Evolutionary conservation across 2,329 filamentous ascomycete species (phyloP), one percentile per base, ranked within the genome.

Genomic region (Xylariales sp.): DNA sequence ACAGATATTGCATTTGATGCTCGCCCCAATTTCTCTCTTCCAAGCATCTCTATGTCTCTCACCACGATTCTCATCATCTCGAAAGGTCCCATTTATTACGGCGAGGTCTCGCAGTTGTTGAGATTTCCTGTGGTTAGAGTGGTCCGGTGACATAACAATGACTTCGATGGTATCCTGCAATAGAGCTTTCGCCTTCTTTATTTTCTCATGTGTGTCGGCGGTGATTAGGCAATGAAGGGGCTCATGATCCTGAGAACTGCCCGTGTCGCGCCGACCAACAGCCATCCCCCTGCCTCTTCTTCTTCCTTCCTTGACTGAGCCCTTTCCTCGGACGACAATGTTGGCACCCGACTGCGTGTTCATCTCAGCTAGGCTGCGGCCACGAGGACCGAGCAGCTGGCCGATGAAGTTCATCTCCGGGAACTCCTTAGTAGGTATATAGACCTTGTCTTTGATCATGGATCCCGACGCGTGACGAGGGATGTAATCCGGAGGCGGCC

Each of bases 321-420:
- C 92, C 83, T 92, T 93, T 91, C 92, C 78, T 1, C 91, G 90
- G 77, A 94, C 93, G 71, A 90, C 91, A 81, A 94, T 93, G 79
- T 92, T 93, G 74, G 91, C 91, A 70, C 87, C 87, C 55, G 91
- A 93, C 80, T 93, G 87, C 72, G 87, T 87, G 78, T 93, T 90
- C 91, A 94, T 93, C 79, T 91, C 92, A 80, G 93, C 92, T 76
- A 94, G 83, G 71, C 91, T 94, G 78, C 92, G 93, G 78, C 91
- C 92, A 87, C 92, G 90, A 79, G 91, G 91, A 79, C 92, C 91
- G 84, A 94, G 93, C 77, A 94, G 89, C 83, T 94, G 89, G 80
- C 91, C 91, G 86, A 94, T 94, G 90, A 93, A 94, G 87, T 94
- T 94, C 87, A 93, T 92, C 80, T 92, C 89, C 83, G 91, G 91